Percentiles rank a stretch among this genome's conserved stretches.
Conservation (phyloP, 768 basidiomycete species). For the Strobilomyces dryophilus region DNA sequence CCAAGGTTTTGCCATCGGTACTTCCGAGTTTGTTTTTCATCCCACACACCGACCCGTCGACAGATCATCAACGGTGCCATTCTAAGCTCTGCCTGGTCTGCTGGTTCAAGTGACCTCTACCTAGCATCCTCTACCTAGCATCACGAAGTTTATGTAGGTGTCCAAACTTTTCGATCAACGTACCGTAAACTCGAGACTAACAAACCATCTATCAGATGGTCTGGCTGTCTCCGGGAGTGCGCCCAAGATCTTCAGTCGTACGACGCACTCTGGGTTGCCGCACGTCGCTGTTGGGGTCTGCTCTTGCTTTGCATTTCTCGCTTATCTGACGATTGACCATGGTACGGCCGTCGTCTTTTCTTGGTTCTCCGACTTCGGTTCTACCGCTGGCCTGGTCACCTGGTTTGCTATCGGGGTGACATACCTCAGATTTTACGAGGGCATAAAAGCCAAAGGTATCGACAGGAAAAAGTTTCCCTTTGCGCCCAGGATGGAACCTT, state of each 20-base stretch:
- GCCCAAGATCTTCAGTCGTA: conserved; percentile 29
- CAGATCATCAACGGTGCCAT: conserved; percentile 3
- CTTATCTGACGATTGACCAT: conserved; percentile 37
- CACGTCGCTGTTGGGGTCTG: conserved; percentile 25
- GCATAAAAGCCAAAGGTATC: conserved; percentile 29
- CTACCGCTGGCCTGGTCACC: conserved; percentile 41
- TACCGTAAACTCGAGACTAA: not conserved
- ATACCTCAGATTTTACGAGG: conserved; percentile 45
- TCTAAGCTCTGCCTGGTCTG: conserved; percentile 1
- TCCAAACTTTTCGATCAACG: not conserved
- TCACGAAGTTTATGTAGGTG: conserved; percentile 3
- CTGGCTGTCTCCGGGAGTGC: conserved; percentile 51
- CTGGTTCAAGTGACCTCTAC: not conserved
- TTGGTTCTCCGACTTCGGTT: conserved; percentile 35
- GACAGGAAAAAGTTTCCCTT: too few relatives aligned
- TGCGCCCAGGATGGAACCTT: conserved; percentile 3
- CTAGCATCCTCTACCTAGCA: not conserved
- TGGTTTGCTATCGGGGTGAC: conserved; percentile 44
- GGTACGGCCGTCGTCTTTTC: conserved; percentile 38
- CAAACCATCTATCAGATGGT: conserved; percentile 36
- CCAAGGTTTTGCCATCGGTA: too few relatives aligned
- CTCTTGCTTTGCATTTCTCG: conserved; percentile 32
- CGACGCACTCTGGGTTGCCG: not conserved
- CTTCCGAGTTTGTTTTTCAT: too few relatives aligned
- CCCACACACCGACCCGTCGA: not conserved